A percentile compares a stretch with the other conserved stretches of the same genome.
phyloP scores from a whole-genome alignment of 2,329 filamentous ascomycete genomes.

The Boeremia exigua region DNA sequence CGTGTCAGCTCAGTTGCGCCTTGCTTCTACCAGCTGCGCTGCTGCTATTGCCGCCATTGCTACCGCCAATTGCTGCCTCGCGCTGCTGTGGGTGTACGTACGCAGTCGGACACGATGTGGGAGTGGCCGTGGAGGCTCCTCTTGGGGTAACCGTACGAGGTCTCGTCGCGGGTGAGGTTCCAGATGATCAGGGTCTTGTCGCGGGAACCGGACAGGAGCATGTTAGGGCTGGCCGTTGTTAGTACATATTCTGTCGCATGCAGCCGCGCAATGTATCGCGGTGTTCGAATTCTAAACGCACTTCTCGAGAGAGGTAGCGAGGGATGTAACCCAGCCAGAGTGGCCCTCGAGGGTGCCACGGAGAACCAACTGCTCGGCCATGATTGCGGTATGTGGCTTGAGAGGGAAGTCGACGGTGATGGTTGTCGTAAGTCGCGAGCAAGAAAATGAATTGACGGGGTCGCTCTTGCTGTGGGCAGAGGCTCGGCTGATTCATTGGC shows the following conservation, averaged over 20 bases:
- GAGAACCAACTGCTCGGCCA: slow-evolving; percentile 94
- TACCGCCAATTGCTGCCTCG: slow-evolving; percentile 31
- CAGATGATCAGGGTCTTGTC: slow-evolving; percentile 99
- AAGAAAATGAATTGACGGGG: slow-evolving; percentile 17
- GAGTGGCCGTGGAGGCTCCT: slow-evolving; percentile 98
- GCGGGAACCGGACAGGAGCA: slow-evolving; percentile 96
- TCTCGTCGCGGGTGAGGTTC: slow-evolving; percentile 99
- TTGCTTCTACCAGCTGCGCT: slow-evolving; percentile 17
- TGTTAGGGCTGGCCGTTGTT: slow-evolving; percentile 78
- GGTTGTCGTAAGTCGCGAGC: slow-evolving; percentile 33
- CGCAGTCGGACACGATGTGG: slow-evolving; percentile 99
- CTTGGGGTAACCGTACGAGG: slow-evolving; percentile 98
- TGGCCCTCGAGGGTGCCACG: slow-evolving; percentile 98
- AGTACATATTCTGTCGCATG: slow-evolving; percentile 30
- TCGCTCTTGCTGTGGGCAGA: slow-evolving; percentile 14
- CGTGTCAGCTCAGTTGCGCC: slow-evolving; percentile 40
- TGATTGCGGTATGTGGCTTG: slow-evolving; percentile 56
- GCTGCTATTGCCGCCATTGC: background rate
- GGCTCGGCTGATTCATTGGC: background rate
- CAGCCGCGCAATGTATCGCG: slow-evolving; percentile 18
- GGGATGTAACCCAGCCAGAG: slow-evolving; percentile 98
- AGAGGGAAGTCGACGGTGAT: slow-evolving; percentile 40
- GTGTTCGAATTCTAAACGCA: slow-evolving; percentile 48
- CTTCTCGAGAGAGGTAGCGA: slow-evolving; percentile 99
- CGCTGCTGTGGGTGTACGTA: slow-evolving; percentile 62